Conservation (phyloP, 331 rosid species). For the Dryas integrifolia region DNA sequence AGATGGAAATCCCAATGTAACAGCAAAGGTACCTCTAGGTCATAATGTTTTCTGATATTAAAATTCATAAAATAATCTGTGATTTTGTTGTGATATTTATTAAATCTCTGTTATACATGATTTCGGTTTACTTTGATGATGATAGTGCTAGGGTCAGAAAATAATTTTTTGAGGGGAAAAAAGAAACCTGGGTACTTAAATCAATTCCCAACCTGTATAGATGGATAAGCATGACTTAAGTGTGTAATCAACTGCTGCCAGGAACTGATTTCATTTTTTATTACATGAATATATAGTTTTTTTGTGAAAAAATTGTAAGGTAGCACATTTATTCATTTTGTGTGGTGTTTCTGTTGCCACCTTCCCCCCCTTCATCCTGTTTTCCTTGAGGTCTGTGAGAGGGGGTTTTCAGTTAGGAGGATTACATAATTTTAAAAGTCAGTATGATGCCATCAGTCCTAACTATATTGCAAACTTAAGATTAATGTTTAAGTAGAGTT, state of each 20-base stretch:
- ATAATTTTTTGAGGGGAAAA: background rate
- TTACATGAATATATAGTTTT: background rate
- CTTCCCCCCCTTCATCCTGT: no score
- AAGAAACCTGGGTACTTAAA: background rate
- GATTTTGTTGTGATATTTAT: background rate
- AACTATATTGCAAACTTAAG: no score
- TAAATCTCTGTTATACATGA: background rate
- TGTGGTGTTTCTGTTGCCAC: background rate
- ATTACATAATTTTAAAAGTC: no score
- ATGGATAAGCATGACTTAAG: background rate
- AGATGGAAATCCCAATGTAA: constrained; percentile 96
- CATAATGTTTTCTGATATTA: background rate
- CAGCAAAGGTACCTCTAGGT: constrained; percentile 63
- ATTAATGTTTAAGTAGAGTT: background rate
- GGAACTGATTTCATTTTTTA: background rate
- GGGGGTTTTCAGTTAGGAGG: background rate
- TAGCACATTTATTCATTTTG: background rate
- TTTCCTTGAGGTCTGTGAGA: no score
- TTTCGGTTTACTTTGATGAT: no score
- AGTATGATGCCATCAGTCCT: no score
- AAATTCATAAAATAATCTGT: background rate
- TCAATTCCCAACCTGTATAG: background rate
- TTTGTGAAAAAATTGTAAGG: background rate
- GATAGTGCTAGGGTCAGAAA: background rate
- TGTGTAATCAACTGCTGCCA: background rate